These are phyloP conservation scores for Lathyrus sativus DNA, from an alignment of 306 rosid species.

Conservation along the genomic window DNA sequence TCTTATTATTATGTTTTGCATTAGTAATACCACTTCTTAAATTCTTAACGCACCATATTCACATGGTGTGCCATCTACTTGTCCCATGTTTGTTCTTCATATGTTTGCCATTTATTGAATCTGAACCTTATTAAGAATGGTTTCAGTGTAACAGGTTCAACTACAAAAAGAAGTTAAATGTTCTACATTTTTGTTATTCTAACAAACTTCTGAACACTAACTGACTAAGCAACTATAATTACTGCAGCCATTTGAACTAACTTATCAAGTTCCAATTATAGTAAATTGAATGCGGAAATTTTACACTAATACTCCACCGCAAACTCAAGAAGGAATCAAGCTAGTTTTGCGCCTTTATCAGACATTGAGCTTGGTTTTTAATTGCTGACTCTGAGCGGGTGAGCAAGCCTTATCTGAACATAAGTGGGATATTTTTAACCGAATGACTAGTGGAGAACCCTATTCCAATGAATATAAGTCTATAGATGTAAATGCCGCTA, in stretches of 20 bases:
- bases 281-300: not conserved
- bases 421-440: not conserved
- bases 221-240: not conserved
- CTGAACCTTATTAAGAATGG: not conserved
- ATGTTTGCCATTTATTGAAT: not conserved
- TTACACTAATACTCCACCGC: not conserved
- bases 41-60: not conserved
- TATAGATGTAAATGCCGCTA: not conserved
- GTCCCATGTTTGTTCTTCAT: not conserved
- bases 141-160: not conserved
- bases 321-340: not conserved
- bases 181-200: not conserved
- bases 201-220: not conserved
- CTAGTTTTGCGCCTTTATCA: not conserved
- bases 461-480: not conserved
- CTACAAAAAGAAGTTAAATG: not conserved
- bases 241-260: not conserved
- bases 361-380: not conserved
- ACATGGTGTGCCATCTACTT: not conserved
- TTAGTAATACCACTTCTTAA: not conserved
- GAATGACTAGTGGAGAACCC: not conserved
- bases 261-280: not conserved
- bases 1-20: conserved; percentile 1
- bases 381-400: not conserved
- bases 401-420: not conserved